phyloP scores from a whole-genome alignment of 2,329 filamentous ascomycete species.

The Claviceps capensis region DNA sequence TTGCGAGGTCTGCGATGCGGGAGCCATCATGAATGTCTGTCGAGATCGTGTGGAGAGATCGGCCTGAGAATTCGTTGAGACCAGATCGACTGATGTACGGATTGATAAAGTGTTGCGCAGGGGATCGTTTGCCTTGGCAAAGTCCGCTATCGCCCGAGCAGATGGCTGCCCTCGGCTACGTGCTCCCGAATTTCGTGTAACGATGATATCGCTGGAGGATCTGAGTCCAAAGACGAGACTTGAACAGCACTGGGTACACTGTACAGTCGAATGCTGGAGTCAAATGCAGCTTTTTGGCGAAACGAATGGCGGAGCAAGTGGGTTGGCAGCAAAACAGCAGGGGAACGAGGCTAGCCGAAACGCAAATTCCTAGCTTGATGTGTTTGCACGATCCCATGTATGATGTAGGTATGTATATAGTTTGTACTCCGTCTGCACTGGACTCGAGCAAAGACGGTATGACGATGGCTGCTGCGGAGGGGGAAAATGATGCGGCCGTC shows the following conservation, averaged over 20 bases:
- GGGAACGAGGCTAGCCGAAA: too few species aligned
- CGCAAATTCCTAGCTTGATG: too few species aligned
- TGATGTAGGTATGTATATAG: not conserved
- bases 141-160: not conserved
- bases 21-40: slow-evolving; percentile 16
- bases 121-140: not conserved
- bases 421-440: not conserved
- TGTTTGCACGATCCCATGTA: too few species aligned
- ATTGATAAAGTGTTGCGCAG: not conserved
- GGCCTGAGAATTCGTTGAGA: not conserved
- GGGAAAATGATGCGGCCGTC: slow-evolving; percentile 13
- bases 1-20: slow-evolving; percentile 39
- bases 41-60: not conserved
- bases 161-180: not conserved
- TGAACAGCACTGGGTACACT: not conserved
- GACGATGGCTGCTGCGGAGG: slow-evolving; percentile 2
- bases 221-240: not conserved
- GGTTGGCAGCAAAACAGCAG: not conserved
- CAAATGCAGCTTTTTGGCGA: slow-evolving; percentile 2
- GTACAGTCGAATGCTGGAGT: not conserved
- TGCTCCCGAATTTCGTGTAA: too few species aligned
- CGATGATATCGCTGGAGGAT: too few species aligned
- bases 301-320: slow-evolving; percentile 6
- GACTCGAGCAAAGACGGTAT: not conserved
- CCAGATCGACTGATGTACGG: not conserved